Evolutionary conservation across 192 early-diverging fungal species (phyloP).

Genomic region (Mortierella antarctica): DNA sequence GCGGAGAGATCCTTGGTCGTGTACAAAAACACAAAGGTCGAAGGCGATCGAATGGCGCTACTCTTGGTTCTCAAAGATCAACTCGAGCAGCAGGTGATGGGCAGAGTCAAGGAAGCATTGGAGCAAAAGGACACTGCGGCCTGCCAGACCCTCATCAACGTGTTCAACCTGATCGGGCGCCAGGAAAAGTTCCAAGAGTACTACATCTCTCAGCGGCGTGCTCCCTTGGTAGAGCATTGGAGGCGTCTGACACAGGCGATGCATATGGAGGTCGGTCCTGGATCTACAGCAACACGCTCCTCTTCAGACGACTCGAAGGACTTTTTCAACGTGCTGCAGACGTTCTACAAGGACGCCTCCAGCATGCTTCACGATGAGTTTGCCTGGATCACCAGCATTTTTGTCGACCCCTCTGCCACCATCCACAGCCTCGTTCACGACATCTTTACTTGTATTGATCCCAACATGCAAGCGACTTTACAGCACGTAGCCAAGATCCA

Average conservation of each 20-base stretch:
- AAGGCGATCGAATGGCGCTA: slow-evolving; percentile 67
- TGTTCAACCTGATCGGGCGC: slow-evolving; percentile 70
- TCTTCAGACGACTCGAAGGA: slow-evolving; percentile 18
- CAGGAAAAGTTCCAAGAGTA: slow-evolving; percentile 66
- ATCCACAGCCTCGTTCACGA: slow-evolving; percentile 62
- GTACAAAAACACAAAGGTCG: slow-evolving; percentile 76
- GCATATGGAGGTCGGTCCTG: slow-evolving; percentile 1
- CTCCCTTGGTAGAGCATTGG: slow-evolving; percentile 62
- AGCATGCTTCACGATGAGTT: slow-evolving; percentile 66
- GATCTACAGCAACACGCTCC: neutral
- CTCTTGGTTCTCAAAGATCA: slow-evolving; percentile 67
- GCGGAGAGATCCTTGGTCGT: slow-evolving; percentile 68
- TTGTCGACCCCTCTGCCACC: slow-evolving; percentile 59
- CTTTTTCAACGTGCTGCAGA: slow-evolving; percentile 52
- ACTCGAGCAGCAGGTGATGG: slow-evolving; percentile 65
- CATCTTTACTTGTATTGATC: slow-evolving; percentile 63
- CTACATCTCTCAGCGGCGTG: slow-evolving; percentile 65
- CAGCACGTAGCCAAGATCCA: slow-evolving; percentile 24
- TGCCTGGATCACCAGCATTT: slow-evolving; percentile 66
- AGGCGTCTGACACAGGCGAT: slow-evolving; percentile 20
- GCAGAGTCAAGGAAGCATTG: slow-evolving; percentile 63
- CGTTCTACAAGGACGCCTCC: slow-evolving; percentile 67
- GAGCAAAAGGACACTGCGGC: slow-evolving; percentile 66
- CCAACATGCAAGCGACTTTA: slow-evolving; percentile 51
- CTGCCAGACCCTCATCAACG: slow-evolving; percentile 60